Evolutionary conservation across 305 asterid species (phyloP).

Genomic region (Petunia hybrid): DNA sequence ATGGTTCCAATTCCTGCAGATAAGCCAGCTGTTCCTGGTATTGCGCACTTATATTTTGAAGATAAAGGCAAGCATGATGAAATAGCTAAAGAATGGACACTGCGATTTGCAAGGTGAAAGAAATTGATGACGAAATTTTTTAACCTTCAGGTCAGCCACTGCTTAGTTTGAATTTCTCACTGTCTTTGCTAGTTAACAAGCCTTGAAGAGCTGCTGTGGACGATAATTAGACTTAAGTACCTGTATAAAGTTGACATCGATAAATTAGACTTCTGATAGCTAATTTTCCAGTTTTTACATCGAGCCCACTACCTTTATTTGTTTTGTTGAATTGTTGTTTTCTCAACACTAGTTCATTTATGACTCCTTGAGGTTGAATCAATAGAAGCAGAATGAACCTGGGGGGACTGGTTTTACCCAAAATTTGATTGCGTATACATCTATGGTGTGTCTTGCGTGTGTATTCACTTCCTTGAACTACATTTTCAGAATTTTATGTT

Average conservation of each 20-base stretch:
- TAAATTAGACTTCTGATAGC: neutral
- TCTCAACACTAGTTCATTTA: neutral
- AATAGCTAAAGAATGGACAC: constrained; percentile 79
- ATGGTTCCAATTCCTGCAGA: constrained; percentile 53
- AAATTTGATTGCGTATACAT: neutral
- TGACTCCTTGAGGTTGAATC: constrained; percentile 7
- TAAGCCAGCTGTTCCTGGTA: constrained; percentile 79
- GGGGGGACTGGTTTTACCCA: neutral
- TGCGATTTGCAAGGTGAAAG: constrained; percentile 69
- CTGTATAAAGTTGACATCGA: constrained; percentile 4
- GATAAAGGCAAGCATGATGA: constrained; percentile 78
- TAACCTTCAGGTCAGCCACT: constrained; percentile 23
- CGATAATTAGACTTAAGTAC: neutral
- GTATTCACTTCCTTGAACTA: neutral
- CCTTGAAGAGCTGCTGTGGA: neutral
- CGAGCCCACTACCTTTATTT: neutral
- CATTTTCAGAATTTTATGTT: neutral
- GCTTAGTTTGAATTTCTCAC: constrained; percentile 20
- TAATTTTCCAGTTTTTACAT: neutral
- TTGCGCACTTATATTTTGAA: constrained; percentile 68
- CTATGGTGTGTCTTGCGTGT: neutral
- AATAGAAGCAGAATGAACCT: neutral
- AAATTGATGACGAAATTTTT: neutral
- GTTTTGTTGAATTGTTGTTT: neutral
- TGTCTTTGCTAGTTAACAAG: neutral